Evolutionary conservation across 1,284 basidiomycete species (phyloP), one percentile per base, ranked within the genome.

Genomic region (Paramarasmius palmivorus): DNA sequence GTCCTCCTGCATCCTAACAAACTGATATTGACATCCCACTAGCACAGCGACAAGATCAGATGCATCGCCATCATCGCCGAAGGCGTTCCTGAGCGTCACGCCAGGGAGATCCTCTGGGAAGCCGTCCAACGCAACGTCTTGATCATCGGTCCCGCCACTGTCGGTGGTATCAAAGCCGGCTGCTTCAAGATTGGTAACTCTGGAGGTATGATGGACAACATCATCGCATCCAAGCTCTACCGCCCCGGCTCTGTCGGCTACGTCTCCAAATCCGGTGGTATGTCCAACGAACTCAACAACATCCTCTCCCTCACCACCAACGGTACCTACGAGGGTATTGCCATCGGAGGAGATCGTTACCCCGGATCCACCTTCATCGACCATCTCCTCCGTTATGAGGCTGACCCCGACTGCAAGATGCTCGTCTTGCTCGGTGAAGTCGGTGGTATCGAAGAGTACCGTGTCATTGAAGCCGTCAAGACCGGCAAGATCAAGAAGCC

Each of bases 231-330:
- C 61, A 99, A 98, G 83, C 92, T 99, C 60, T 99, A 98, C 86
- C 93, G 95, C 67, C 78, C 95, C 44, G 97, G 96, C 57, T 95
- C 95, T 20, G 93, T 99, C 65, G 96, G 94, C 68, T 98, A 98
- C 76, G 96, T 99, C 70, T 98, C 94, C 75, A 99, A 99, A 81
- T 98, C 96, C 12, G 96, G 96, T 63, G 96, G 97, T 73, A 99
- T 99, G 97, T 99, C 96, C 64, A 99, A 99, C 81, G 97, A 99
- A 77, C 82, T 99, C 65, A 98, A 99, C 91, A 99, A 98, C 82
- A 99, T 99, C 70, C 88, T 99, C 61, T 95, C 95, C 44, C 84
- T 97, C 70, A 89, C 92, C 70, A 98, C 95, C 70, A 95, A 99
- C 78, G 97, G 96, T 66, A 97, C 95, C 59, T 99, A 98, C 78